Percentiles rank a stretch among this genome's conserved stretches.
phyloP scores from a whole-genome alignment of 768 basidiomycete species.

The Naganishia randhawae region DNA sequence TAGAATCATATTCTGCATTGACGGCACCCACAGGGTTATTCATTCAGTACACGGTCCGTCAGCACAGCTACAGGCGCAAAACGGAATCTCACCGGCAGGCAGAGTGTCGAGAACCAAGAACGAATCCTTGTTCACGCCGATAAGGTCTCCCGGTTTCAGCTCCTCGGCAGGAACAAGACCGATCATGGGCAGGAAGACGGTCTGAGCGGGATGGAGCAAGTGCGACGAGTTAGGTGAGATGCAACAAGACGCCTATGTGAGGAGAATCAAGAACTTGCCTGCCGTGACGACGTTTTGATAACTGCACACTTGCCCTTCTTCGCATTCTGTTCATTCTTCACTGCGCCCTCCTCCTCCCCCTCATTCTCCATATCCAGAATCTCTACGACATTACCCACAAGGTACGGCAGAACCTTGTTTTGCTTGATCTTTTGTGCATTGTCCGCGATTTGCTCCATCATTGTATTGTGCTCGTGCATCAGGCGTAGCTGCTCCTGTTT shows the following conservation, averaged over 20 bases:
- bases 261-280: slow-evolving; percentile 53
- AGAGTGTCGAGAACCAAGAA: slow-evolving; percentile 93
- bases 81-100: slow-evolving; percentile 56
- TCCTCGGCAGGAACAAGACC: slow-evolving; percentile 91
- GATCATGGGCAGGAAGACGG: slow-evolving; percentile 95
- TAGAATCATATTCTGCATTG: slow-evolving; percentile 80
- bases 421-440: slow-evolving; percentile 98
- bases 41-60: too few species aligned
- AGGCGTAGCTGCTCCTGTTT: slow-evolving; percentile 86
- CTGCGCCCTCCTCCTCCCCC: slow-evolving; percentile 89
- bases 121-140: slow-evolving; percentile 99
- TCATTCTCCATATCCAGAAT: slow-evolving; percentile 92
- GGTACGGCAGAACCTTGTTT: slow-evolving; percentile 96
- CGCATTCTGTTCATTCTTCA: slow-evolving; percentile 89
- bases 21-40: too few species aligned
- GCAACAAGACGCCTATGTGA: not conserved
- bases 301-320: slow-evolving; percentile 97
- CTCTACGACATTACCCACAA: slow-evolving; percentile 97
- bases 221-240: not conserved
- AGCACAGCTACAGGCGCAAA: too few species aligned
- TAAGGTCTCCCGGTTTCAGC: slow-evolving; percentile 85
- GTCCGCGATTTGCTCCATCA: slow-evolving; percentile 98
- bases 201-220: slow-evolving; percentile 49
- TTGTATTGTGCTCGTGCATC: slow-evolving; percentile 87
- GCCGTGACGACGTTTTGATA: slow-evolving; percentile 96